These are phyloP conservation scores for Gelatoporia subvermispora DNA, from an alignment of 768 basidiomycete species.

Conservation along the genomic window DNA sequence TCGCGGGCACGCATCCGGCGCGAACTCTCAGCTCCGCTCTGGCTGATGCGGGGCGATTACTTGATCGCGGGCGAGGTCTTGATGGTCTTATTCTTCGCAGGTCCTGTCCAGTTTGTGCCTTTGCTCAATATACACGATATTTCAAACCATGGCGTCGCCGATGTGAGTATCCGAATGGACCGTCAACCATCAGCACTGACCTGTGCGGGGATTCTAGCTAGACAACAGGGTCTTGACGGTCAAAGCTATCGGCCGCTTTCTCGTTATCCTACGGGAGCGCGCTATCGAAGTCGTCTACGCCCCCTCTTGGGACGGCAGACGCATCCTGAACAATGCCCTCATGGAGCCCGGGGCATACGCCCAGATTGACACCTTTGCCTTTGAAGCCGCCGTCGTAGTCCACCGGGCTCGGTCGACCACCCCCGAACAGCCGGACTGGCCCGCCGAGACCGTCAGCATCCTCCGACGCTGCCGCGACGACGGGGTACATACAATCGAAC, in stretches of 20 bases:
- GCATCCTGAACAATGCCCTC: conserved; percentile 1
- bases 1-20: conserved; percentile 14
- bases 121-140: background rate
- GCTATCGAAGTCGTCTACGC: conserved; percentile 19
- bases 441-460: conserved; percentile 27
- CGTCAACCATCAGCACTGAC: background rate
- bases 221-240: conserved; percentile 21
- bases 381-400: conserved; percentile 23
- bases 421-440: conserved; percentile 23
- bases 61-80: conserved; percentile 17
- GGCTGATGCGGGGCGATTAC: conserved; percentile 17
- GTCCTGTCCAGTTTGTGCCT: background rate
- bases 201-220: background rate
- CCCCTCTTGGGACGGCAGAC: conserved; percentile 14
- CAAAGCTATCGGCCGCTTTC: conserved; percentile 21
- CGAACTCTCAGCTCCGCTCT: conserved; percentile 12
- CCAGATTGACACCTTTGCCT: conserved; percentile 18
- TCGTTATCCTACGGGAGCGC: conserved; percentile 24
- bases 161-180: background rate
- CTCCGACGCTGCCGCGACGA: conserved; percentile 21
- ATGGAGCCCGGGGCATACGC: conserved; percentile 8
- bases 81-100: conserved; percentile 13
- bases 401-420: conserved; percentile 8
- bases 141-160: background rate
- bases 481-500: conserved; percentile 22